Conservation (phyloP, 2,329 filamentous ascomycete species). For the Phyllosticta citrichinensis region DNA sequence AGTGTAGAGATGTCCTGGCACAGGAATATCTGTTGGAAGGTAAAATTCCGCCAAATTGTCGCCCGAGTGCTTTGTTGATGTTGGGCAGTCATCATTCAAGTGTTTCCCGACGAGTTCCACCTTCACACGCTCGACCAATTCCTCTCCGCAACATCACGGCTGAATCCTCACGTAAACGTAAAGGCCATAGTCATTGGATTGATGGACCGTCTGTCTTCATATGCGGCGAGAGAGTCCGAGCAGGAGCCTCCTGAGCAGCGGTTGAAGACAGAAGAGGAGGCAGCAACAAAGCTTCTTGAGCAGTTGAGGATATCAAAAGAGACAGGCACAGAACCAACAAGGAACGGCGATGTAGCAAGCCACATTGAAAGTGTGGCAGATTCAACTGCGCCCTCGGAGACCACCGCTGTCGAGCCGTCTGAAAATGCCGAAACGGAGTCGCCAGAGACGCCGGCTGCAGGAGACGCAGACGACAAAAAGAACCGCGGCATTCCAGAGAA, state of each 20-base stretch:
- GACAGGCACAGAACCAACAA: constrained; percentile 16
- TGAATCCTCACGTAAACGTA: constrained; percentile 95
- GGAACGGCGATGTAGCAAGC: constrained; percentile 11
- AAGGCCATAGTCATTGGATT: constrained; percentile 96
- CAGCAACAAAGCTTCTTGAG: constrained; percentile 66
- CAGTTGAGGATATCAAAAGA: constrained; percentile 63
- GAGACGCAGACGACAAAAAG: constrained; percentile 35
- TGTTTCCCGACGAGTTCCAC: constrained; percentile 97
- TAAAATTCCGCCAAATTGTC: constrained; percentile 19
- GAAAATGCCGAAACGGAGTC: constrained; percentile 22
- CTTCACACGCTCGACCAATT: constrained; percentile 94
- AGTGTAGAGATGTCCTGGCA: constrained; percentile 91
- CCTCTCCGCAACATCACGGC: constrained; percentile 78
- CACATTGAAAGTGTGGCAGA: constrained; percentile 19
- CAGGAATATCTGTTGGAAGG: constrained; percentile 93
- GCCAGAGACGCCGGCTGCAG: constrained; percentile 23
- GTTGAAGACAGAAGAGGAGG: constrained; percentile 73
- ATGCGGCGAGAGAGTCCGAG: constrained; percentile 80
- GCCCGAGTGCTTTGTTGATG: constrained; percentile 16
- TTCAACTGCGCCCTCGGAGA: constrained; percentile 18
- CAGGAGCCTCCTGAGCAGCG: constrained; percentile 60
- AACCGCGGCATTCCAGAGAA: constrained; percentile 56
- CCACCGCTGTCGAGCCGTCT: constrained; percentile 19
- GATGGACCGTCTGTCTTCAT: constrained; percentile 92
- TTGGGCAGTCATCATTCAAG: constrained; percentile 80